Conservation (phyloP, 2,329 filamentous ascomycete species). For the Penicillium sumatraense region DNA sequence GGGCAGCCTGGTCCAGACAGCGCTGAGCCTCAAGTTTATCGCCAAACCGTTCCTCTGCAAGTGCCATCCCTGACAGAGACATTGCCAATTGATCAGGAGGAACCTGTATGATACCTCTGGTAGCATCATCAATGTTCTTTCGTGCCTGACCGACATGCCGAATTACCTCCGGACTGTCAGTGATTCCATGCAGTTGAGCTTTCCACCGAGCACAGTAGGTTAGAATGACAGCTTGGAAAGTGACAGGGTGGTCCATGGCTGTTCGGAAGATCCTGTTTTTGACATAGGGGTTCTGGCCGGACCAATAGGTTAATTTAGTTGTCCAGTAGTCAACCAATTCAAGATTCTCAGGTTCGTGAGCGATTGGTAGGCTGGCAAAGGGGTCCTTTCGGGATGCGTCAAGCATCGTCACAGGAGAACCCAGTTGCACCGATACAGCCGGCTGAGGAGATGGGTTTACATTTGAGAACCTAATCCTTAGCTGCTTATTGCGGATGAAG, state of each 20-base stretch:
- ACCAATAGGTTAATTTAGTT: conserved; percentile 45
- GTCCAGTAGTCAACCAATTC: conserved; percentile 43
- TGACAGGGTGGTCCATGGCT: conserved; percentile 38
- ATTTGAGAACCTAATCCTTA: conserved; percentile 18
- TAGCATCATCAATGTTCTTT: conserved; percentile 34
- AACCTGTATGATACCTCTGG: conserved; percentile 23
- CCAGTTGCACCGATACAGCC: conserved; percentile 7
- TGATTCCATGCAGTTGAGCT: conserved; percentile 29
- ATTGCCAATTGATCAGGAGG: conserved; percentile 37
- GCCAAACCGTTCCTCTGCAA: conserved; percentile 47
- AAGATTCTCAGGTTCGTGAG: conserved; percentile 31
- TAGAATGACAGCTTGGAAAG: conserved; percentile 43
- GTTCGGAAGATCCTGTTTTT: conserved; percentile 42
- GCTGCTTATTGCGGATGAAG: conserved; percentile 14
- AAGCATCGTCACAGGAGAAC: conserved; percentile 32
- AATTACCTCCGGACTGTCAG: conserved; percentile 30
- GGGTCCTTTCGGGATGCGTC: conserved; percentile 38
- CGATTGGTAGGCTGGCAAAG: conserved; percentile 35
- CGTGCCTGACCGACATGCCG: conserved; percentile 33
- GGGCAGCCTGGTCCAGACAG: conserved; percentile 38
- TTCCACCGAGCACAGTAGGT: conserved; percentile 45
- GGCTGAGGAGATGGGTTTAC: conserved; percentile 16
- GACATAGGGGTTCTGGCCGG: conserved; percentile 43
- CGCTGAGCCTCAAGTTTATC: conserved; percentile 29
- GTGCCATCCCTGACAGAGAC: conserved; percentile 40